Percentiles rank a stretch among this genome's conserved stretches.
phyloP scores from a whole-genome alignment of 202 grass and related monocot genomes.

The Musa balbisiana region DNA sequence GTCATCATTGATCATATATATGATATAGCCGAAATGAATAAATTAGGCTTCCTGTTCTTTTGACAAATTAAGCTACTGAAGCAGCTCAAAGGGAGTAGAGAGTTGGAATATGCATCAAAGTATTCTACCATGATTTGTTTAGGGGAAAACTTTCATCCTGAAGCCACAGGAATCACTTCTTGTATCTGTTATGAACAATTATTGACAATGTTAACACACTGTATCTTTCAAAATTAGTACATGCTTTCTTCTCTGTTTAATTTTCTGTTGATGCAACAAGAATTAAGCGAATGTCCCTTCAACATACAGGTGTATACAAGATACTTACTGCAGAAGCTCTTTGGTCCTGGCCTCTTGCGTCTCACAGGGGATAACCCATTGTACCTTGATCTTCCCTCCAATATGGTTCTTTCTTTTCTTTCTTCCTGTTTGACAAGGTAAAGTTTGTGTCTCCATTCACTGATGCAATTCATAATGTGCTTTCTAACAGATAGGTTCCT shows the following conservation, averaged over 20 bases:
- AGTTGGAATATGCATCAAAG: too few species aligned
- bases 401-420: slow-evolving; percentile 48
- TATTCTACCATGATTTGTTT: too few species aligned
- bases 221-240: not conserved
- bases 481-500: slow-evolving; percentile 69
- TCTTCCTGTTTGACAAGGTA: not conserved
- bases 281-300: slow-evolving; percentile 21
- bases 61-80: too few species aligned
- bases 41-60: too few species aligned
- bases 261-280: not conserved
- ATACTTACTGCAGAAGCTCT: slow-evolving; percentile 79
- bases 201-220: not conserved
- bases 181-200: not conserved
- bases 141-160: too few species aligned
- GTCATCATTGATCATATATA: too few species aligned
- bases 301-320: slow-evolving; percentile 72
- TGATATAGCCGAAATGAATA: too few species aligned
- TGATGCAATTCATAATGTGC: not conserved
- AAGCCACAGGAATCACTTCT: too few species aligned
- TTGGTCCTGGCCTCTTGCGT: slow-evolving; percentile 57
- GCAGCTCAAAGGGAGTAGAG: too few species aligned
- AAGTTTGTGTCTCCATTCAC: not conserved
- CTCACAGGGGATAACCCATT: slow-evolving; percentile 68
- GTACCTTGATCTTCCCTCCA: slow-evolving; percentile 90
- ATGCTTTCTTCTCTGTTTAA: not conserved